phyloP scores from a whole-genome alignment of 305 asterid species.

The Fraxinus paxiana region DNA sequence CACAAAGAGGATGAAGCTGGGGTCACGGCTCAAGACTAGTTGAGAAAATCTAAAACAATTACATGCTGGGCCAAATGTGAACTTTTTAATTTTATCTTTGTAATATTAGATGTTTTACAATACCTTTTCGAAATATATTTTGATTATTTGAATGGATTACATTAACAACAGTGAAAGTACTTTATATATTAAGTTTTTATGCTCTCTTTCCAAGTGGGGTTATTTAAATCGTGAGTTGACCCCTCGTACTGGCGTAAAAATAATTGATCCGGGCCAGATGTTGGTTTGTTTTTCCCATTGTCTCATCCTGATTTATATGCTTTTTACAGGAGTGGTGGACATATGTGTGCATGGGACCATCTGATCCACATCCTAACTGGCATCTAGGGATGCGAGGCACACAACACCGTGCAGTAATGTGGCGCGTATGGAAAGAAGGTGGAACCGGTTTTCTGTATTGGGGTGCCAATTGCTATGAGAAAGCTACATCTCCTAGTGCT shows the following conservation, averaged over 20 bases:
- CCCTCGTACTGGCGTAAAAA: neutral
- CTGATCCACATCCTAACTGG: conserved; percentile 99
- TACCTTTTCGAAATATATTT: neutral
- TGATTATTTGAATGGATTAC: neutral
- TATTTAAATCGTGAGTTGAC: neutral
- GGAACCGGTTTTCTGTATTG: conserved; percentile 93
- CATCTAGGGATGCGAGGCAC: conserved; percentile 98
- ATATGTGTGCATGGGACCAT: conserved; percentile 94
- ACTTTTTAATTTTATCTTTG: neutral
- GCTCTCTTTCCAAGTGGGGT: conserved; percentile 1
- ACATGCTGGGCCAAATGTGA: neutral
- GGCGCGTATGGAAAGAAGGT: conserved; percentile 99
- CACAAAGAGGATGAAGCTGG: neutral
- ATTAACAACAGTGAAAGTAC: neutral
- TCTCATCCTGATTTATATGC: conserved; percentile 13
- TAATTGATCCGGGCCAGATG: neutral
- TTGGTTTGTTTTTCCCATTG: neutral
- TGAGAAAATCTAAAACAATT: neutral
- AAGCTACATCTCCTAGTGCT: conserved; percentile 83
- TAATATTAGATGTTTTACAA: neutral
- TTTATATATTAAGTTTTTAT: neutral
- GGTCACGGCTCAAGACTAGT: neutral
- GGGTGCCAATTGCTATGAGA: conserved; percentile 99
- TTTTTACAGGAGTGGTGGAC: conserved; percentile 96
- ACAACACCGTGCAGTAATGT: conserved; percentile 96